Conservation (phyloP, 495 filamentous ascomycete genomes). For the Penicillium coffeae region DNA sequence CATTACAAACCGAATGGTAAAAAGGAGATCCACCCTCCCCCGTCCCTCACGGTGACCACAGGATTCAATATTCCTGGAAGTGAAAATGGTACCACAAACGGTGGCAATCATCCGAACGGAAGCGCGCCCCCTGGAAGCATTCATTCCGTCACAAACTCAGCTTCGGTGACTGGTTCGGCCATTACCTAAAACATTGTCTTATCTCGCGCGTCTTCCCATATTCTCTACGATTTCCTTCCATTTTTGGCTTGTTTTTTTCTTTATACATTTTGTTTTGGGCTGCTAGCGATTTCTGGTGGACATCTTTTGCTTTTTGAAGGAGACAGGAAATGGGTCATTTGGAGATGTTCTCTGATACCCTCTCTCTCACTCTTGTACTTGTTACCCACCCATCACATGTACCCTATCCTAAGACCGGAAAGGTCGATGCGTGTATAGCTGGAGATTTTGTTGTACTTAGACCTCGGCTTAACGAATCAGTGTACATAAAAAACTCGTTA, state of each 20-base stretch:
- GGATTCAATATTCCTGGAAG: conserved; percentile 20
- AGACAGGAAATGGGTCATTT: conserved; percentile 17
- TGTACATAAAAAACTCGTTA: not conserved
- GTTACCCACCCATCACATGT: conserved; percentile 2
- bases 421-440: not conserved
- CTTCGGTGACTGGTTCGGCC: conserved; percentile 30
- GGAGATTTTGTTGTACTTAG: too few species aligned
- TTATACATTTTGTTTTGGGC: not conserved
- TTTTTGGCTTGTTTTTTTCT: not conserved
- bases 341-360: conserved; percentile 16
- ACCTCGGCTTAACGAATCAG: not conserved
- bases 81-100: conserved; percentile 9
- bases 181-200: conserved; percentile 10
- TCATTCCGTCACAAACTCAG: conserved; percentile 36
- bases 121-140: conserved; percentile 30
- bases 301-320: conserved; percentile 4
- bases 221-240: not conserved
- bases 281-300: conserved; percentile 10
- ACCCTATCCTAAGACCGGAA: not conserved
- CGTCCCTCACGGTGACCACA: conserved; percentile 13
- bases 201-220: conserved; percentile 4
- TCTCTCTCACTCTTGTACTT: conserved; percentile 7
- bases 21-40: conserved; percentile 45
- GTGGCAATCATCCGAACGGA: not conserved
- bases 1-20: conserved; percentile 87